phyloP scores from a whole-genome alignment of 1,139 yeast genomes.

The Yamadazyma triangularis region DNA sequence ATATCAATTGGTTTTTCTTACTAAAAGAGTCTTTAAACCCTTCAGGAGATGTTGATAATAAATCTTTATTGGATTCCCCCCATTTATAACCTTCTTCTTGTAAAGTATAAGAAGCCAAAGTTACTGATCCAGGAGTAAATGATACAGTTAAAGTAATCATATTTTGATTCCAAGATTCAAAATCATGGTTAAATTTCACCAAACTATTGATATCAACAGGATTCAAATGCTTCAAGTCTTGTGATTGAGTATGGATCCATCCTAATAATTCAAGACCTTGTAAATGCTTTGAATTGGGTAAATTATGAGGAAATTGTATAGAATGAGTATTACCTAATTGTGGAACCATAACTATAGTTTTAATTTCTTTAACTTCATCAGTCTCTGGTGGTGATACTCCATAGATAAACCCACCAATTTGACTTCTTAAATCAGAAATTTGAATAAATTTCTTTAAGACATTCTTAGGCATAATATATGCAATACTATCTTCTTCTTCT shows the following conservation, averaged over 20 bases:
- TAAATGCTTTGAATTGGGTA: conserved; percentile 43
- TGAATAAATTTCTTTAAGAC: conserved; percentile 72
- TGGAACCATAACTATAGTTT: conserved; percentile 75
- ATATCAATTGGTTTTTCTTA: conserved; percentile 59
- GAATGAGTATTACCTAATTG: conserved; percentile 74
- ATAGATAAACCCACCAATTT: conserved; percentile 75
- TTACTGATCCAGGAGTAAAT: conserved; percentile 80
- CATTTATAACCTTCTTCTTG: conserved; percentile 67
- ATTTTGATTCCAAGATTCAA: conserved; percentile 27
- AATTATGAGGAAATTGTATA: conserved; percentile 53
- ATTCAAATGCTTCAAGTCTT: conserved; percentile 57
- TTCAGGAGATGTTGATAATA: conserved; percentile 47
- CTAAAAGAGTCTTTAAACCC: conserved; percentile 65
- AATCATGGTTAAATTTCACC: conserved; percentile 37
- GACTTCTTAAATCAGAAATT: conserved; percentile 76
- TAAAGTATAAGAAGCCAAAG: conserved; percentile 64
- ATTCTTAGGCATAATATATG: conserved; percentile 80
- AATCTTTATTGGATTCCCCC: conserved; percentile 67
- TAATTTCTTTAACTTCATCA: conserved; percentile 69
- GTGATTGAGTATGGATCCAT: conserved; percentile 75
- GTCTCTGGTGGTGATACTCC: conserved; percentile 76
- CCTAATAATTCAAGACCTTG: conserved; percentile 67
- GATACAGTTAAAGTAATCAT: conserved; percentile 62
- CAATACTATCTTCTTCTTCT: conserved; percentile 43
- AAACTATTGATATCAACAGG: conserved; percentile 69